A percentile compares a stretch with the other conserved stretches of the same genome.
phyloP scores from a whole-genome alignment of 140 eudicot genomes.

The Bidens hawaiensis region DNA sequence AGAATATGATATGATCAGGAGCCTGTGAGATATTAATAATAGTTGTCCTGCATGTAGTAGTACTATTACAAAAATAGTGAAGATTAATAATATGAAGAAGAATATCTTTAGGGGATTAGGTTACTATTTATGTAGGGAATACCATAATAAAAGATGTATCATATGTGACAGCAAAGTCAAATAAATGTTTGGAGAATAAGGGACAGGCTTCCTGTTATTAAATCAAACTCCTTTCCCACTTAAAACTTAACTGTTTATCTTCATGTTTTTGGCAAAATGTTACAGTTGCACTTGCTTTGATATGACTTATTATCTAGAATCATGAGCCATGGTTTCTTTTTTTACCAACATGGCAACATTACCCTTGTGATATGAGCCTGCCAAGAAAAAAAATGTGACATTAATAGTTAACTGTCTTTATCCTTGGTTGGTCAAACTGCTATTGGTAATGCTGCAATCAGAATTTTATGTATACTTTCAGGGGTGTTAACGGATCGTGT shows the following conservation, averaged over 20 bases:
- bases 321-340: constrained; percentile 21
- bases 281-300: constrained; percentile 32
- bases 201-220: constrained; percentile 34
- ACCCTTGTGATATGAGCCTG: constrained; percentile 20
- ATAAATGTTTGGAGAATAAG: constrained; percentile 33
- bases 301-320: constrained; percentile 13
- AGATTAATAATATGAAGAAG: neutral
- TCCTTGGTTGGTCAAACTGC: constrained; percentile 17
- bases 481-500: no score
- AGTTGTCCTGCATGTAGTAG: constrained; percentile 22
- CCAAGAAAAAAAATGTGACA: constrained; percentile 9
- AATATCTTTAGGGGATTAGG: constrained; percentile 20
- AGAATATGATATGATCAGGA: neutral
- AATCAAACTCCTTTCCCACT: constrained; percentile 22
- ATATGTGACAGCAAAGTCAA: constrained; percentile 20
- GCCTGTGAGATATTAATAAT: constrained; percentile 11
- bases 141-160: neutral
- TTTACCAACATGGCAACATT: constrained; percentile 19
- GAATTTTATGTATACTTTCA: neutral
- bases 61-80: constrained; percentile 29
- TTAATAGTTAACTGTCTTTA: neutral
- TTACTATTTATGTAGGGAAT: constrained; percentile 1
- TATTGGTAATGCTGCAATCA: constrained; percentile 15
- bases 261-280: constrained; percentile 48
- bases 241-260: constrained; percentile 4